phyloP scores from a whole-genome alignment of 331 rosid species.

The Malus hybrid region DNA sequence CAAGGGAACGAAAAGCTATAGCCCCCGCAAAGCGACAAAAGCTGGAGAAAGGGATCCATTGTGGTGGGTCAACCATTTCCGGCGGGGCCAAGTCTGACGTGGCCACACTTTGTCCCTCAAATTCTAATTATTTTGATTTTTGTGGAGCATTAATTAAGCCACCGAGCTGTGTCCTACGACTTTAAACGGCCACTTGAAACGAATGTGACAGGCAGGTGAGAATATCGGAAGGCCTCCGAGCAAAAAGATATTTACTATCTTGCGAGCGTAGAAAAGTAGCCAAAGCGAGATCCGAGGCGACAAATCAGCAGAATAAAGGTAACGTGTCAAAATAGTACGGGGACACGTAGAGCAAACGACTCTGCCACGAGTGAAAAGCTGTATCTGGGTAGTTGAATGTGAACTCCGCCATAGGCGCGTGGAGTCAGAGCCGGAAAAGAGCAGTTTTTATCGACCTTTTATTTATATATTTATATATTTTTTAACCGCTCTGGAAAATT shows the following conservation, averaged over 20 bases:
- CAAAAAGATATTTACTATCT: constrained; percentile 41
- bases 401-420: constrained; percentile 30
- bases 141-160: constrained; percentile 15
- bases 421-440: constrained; percentile 23
- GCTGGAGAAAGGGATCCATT: constrained; percentile 14
- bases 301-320: too few relatives aligned
- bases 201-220: constrained; percentile 8
- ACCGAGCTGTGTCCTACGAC: constrained; percentile 12
- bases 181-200: background rate
- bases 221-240: background rate
- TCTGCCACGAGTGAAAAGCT: too few relatives aligned
- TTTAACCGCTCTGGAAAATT: constrained; percentile 24
- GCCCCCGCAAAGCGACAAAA: constrained; percentile 43
- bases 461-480: background rate
- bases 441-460: too few relatives aligned
- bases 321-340: constrained; percentile 5
- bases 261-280: constrained; percentile 32
- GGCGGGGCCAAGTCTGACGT: constrained; percentile 47
- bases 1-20: constrained; percentile 24
- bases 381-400: background rate
- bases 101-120: constrained; percentile 30
- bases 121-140: background rate
- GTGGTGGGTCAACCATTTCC: constrained; percentile 32
- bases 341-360: constrained; percentile 33
- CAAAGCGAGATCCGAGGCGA: background rate